Conservation (phyloP, 2,329 filamentous ascomycete genomes). For the Cercospora sojina region DNA sequence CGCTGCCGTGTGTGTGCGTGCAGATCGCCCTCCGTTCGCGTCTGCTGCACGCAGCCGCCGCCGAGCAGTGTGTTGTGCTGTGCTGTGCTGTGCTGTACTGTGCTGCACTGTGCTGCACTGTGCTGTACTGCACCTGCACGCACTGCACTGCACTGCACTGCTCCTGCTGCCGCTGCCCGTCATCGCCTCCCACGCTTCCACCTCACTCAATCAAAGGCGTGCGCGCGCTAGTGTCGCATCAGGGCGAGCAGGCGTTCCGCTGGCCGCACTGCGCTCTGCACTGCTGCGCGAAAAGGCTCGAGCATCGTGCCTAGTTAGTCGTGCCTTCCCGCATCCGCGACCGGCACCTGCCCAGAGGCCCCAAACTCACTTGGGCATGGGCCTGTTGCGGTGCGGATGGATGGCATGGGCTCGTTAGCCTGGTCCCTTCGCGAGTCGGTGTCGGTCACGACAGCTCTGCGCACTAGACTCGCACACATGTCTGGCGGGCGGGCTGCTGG, state of each 20-base stretch:
- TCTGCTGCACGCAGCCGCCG: neutral
- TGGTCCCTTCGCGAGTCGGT: neutral
- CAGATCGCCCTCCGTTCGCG: neutral
- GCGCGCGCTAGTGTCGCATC: conserved; percentile 16
- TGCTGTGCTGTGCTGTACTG: neutral
- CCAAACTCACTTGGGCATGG: conserved; percentile 11
- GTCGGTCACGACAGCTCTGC: conserved; percentile 14
- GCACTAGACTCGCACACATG: conserved; percentile 18
- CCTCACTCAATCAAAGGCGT: neutral
- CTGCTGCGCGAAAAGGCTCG: conserved; percentile 6
- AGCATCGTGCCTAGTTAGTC: conserved; percentile 9
- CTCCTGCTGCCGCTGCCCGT: neutral
- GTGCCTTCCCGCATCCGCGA: conserved; percentile 11
- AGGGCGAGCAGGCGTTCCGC: conserved; percentile 6
- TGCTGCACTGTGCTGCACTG: neutral
- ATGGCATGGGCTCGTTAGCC: neutral
- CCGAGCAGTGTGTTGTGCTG: neutral
- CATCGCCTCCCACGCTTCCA: neutral
- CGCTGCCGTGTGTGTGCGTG: neutral
- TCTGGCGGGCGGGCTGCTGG: conserved; percentile 10
- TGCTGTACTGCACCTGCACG: neutral
- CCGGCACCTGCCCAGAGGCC: conserved; percentile 16
- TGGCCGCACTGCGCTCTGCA: neutral
- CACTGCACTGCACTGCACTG: neutral
- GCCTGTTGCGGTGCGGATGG: neutral